phyloP scores from a whole-genome alignment of 176 grass and related monocot genomes.

The Tillandsia fasciculata region DNA sequence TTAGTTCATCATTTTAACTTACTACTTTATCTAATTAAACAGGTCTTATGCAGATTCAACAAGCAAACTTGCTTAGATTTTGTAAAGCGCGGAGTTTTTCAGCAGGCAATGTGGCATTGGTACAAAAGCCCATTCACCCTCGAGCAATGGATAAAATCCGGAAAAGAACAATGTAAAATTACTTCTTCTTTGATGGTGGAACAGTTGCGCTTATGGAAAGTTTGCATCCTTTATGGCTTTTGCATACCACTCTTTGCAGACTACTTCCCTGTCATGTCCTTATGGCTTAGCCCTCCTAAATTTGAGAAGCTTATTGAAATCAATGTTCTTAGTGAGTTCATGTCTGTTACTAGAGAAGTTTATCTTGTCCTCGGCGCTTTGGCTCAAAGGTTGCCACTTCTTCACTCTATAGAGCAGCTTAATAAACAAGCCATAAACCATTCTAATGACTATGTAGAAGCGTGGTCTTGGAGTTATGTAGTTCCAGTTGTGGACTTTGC shows the following conservation, averaged over 20 bases:
- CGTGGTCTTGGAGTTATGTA: slow-evolving; percentile 73
- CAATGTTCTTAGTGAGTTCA: slow-evolving; percentile 56
- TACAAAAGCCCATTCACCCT: slow-evolving; percentile 53
- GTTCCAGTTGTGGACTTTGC: slow-evolving; percentile 74
- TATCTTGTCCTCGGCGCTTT: slow-evolving; percentile 74
- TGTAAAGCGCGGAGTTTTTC: slow-evolving; percentile 65
- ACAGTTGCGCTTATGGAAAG: slow-evolving; percentile 81
- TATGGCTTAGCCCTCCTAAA: slow-evolving; percentile 53
- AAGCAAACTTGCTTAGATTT: slow-evolving; percentile 82
- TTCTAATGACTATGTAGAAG: slow-evolving; percentile 27
- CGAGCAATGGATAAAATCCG: slow-evolving; percentile 57
- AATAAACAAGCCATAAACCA: slow-evolving; percentile 23
- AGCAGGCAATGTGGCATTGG: slow-evolving; percentile 74
- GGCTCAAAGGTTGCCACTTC: slow-evolving; percentile 57
- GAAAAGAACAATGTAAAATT: slow-evolving; percentile 58
- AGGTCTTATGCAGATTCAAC: slow-evolving; percentile 75
- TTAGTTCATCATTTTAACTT: too few species aligned
- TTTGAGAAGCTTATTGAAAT: slow-evolving; percentile 55
- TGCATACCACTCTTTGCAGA: slow-evolving; percentile 62
- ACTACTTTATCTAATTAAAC: neutral
- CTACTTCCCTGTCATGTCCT: slow-evolving; percentile 70
- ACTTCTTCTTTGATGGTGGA: slow-evolving; percentile 67
- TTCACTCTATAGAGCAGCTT: slow-evolving; percentile 55
- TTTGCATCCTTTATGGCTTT: slow-evolving; percentile 75
- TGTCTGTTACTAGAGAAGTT: slow-evolving; percentile 66